A percentile compares a stretch with the other conserved stretches of the same genome.
phyloP scores from a whole-genome alignment of 192 early-diverging fungal genomes.

The Backusella morwellensis region DNA sequence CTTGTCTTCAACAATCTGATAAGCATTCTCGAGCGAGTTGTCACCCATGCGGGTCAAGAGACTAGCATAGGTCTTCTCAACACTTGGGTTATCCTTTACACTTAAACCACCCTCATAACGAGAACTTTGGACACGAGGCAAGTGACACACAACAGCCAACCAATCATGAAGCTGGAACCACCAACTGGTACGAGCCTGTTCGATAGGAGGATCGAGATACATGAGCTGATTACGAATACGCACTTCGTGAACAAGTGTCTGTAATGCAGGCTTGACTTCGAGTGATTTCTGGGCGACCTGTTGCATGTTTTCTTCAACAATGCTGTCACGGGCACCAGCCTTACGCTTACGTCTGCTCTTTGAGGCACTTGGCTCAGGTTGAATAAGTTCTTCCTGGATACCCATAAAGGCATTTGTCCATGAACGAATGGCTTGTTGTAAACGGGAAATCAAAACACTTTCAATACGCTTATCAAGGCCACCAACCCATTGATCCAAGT shows the following conservation, averaged over 20 bases:
- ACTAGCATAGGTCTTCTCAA: slow-evolving; percentile 66
- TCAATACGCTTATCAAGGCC: slow-evolving; percentile 82
- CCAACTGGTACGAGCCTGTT: slow-evolving; percentile 89
- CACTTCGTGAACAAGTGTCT: slow-evolving; percentile 82
- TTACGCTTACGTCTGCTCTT: slow-evolving; percentile 46
- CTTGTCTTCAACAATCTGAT: slow-evolving; percentile 80
- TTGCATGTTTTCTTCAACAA: slow-evolving; percentile 34
- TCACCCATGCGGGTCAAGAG: slow-evolving; percentile 70
- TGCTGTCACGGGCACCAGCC: slow-evolving; percentile 22
- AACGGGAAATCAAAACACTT: slow-evolving; percentile 64
- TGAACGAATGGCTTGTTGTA: slow-evolving; percentile 74
- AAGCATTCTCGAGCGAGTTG: slow-evolving; percentile 71
- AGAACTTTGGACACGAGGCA: slow-evolving; percentile 83
- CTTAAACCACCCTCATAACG: slow-evolving; percentile 84
- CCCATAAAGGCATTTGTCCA: slow-evolving; percentile 72
- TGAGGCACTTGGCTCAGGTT: slow-evolving; percentile 42
- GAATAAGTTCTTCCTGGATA: slow-evolving; percentile 40
- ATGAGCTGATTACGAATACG: slow-evolving; percentile 94
- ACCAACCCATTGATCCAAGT: slow-evolving; percentile 87
- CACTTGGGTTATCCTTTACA: slow-evolving; percentile 49
- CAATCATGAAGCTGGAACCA: slow-evolving; percentile 90
- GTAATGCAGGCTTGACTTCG: slow-evolving; percentile 63
- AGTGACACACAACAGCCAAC: slow-evolving; percentile 84
- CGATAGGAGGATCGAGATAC: slow-evolving; percentile 94
- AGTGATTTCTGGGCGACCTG: slow-evolving; percentile 27